phyloP scores from a whole-genome alignment of 441 rosid species.

The Jatropha multifida region DNA sequence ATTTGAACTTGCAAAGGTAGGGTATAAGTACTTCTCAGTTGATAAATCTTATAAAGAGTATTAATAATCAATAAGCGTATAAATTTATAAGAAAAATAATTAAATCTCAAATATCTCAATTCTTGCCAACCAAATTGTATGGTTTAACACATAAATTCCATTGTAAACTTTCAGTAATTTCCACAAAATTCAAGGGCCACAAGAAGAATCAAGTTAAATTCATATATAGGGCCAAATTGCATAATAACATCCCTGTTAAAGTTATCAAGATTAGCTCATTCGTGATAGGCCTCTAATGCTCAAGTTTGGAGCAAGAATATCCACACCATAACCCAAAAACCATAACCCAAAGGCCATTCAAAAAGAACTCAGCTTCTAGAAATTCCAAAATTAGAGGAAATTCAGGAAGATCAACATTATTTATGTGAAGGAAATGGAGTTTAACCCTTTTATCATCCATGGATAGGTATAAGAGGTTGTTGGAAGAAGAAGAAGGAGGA shows the following conservation, averaged over 20 bases:
- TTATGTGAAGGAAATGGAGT: conserved; percentile 22
- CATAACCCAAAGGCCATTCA: conserved; percentile 64
- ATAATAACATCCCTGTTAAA: conserved; percentile 54
- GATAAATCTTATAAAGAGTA: too few species aligned
- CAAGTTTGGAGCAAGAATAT: conserved; percentile 59
- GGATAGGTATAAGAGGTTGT: conserved; percentile 17
- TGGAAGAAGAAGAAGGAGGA: conserved; percentile 17
- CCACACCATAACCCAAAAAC: conserved; percentile 76
- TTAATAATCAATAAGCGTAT: too few species aligned
- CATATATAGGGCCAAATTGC: too few species aligned
- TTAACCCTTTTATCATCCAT: not conserved
- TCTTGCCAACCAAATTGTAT: conserved; percentile 85
- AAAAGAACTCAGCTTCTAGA: conserved; percentile 85
- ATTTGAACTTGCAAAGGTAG: too few species aligned
- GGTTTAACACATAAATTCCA: too few species aligned
- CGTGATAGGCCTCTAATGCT: conserved; percentile 75
- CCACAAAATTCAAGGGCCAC: too few species aligned
- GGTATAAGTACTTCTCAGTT: too few species aligned
- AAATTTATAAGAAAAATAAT: too few species aligned
- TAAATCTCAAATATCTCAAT: conserved; percentile 81
- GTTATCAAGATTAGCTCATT: conserved; percentile 55
- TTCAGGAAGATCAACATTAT: conserved; percentile 62
- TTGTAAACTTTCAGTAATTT: too few species aligned
- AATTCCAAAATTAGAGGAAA: conserved; percentile 88
- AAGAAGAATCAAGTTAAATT: too few species aligned